Conservation (phyloP, 345 rosid species). For the Lepidium sativum region DNA sequence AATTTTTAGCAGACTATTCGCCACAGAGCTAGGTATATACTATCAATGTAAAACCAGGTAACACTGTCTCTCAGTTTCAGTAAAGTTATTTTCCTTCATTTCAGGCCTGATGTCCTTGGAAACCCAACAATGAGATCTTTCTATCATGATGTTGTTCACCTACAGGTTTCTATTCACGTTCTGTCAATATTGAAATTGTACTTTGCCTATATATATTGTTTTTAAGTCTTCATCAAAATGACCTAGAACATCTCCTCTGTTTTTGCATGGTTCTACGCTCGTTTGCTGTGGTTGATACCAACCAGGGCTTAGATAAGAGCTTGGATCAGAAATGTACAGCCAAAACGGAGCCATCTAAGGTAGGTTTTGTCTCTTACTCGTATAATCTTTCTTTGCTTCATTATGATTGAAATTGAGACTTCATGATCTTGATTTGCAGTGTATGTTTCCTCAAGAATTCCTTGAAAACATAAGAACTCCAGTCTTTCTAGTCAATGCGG, state of each 20-base stretch:
- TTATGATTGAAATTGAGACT: background rate
- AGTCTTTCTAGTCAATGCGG: slow-evolving; percentile 66
- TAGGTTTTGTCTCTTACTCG: slow-evolving; percentile 11
- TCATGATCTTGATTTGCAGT: slow-evolving; percentile 30
- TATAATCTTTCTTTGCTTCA: background rate
- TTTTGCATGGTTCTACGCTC: background rate
- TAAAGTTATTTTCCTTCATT: slow-evolving; percentile 22
- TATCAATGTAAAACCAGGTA: background rate
- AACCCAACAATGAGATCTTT: slow-evolving; percentile 55
- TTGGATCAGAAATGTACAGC: slow-evolving; percentile 38
- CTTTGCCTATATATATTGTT: background rate
- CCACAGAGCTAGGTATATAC: background rate
- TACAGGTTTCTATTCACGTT: slow-evolving; percentile 45
- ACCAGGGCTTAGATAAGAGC: slow-evolving; percentile 55
- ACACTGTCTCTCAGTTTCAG: background rate
- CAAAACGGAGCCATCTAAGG: slow-evolving; percentile 40
- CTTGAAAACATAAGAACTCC: slow-evolving; percentile 57
- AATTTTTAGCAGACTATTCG: background rate
- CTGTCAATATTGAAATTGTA: background rate
- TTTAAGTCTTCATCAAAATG: background rate
- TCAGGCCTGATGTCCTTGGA: slow-evolving; percentile 66
- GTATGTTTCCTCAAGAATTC: slow-evolving; percentile 64
- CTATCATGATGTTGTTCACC: slow-evolving; percentile 53
- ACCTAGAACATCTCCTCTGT: background rate
- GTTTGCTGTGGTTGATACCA: slow-evolving; percentile 11